Evolutionary conservation across 2,329 filamentous ascomycete species (phyloP), one percentile per base, ranked within the genome.

Genomic region (Macroventuria anomochaeta): DNA sequence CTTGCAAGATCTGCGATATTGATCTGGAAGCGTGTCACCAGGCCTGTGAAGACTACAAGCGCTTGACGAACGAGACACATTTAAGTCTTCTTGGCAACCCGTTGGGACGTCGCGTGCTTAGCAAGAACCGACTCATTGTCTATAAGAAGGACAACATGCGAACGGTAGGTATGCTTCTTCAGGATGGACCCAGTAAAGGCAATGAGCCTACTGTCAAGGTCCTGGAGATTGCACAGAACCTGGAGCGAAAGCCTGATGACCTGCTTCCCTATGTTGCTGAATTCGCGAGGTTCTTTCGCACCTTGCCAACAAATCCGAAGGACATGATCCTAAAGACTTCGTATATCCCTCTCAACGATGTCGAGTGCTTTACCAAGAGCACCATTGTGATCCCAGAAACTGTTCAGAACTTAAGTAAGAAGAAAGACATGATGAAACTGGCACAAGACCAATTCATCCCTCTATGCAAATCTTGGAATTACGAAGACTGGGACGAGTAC

Each of bases 281-380:
- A 0, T 91, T 95, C 71, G 83, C 89, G 12, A 80, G 81, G 34
- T 79, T 87, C 38, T 85, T 96, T 62, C 83, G 87, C 10, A 79
- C 83, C 11, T 73, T 96, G 0, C 88, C 91, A 1, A 84, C 86
- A 46, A 80, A 79, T 13, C 86, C 85, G 62, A 83, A 81, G 53
- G 84, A 91, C 17, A 85, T 96, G 69, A 83, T 83, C 10, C 81
- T 87, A 10, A 89, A 89, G 71, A 83, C 85, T 1, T 77, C 83
- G 4, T 86, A 88, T 49, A 84, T 97, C 6, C 86, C 88, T 0
- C 76, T 97, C 5, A 82, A 80, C 31, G 90, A 96, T 63, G 79
- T 99, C 13, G 92, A 97, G 71, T 93, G 89, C 66, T 80, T 99
- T 52, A 96, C 93, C 1, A 83, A 85, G 57, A 90, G 87, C 10